Base-by-base conservation (phyloP, 2,329 filamentous ascomycete species). In the Madurella mycetomatis region DNA sequence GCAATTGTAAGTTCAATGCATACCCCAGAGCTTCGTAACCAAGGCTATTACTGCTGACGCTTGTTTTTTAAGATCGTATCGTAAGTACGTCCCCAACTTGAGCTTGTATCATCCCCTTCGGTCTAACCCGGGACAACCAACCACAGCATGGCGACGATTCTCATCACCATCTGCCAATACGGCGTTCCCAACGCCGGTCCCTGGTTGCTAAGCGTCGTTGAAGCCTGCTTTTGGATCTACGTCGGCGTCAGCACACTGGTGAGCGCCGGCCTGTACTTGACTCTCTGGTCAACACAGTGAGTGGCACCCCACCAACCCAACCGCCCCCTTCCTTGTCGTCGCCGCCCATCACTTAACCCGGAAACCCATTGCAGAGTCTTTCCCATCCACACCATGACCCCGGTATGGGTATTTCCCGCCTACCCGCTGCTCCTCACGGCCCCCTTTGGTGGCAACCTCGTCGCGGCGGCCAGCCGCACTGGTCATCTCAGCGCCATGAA, bases 371-470 rank as follows among this genome's bases (percentile, higher is more conserved):
- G 25, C 25, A 80, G 73, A 70, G 72, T 74, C 25, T 79, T 78
- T 47, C 77, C 90, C 0, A 88, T 94, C 46, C 86, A 88, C 34
- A 84, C 84, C 49, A 94, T 95, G 90, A 94, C 89, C 0, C 89
- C 89, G 0, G 84, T 90, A 16, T 94, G 89, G 89, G 90, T 92
- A 51, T 94, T 94, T 61, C 90, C 89, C 0, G 88, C 87, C 0
- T 95, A 95, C 60, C 88, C 90, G 0, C 76, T 94, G 18, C 79
- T 95, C 3, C 81, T 94, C 9, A 83, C 87, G 18, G 89, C 86
- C 0, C 86, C 89, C 0, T 84, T 91, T 61, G 89, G 86, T 15
- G 79, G 80, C 16, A 83, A 76, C 47, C 71, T 83, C 31, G 77
- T 83, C 56, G 64, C 69, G 43, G 71, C 75, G 8, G 72, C 74